Conservation (phyloP, 1,139 yeast species). For the Pichia sp. region DNA sequence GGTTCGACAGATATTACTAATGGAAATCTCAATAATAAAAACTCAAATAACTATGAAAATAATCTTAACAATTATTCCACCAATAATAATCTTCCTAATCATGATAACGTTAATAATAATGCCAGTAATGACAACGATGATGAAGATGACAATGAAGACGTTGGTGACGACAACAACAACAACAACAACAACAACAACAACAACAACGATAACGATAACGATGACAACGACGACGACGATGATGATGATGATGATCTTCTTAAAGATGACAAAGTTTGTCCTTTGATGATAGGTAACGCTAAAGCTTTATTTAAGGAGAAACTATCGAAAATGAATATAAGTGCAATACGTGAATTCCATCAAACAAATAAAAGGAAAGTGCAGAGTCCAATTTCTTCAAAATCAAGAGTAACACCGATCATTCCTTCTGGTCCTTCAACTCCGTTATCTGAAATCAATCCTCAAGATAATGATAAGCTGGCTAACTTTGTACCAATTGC, state of each 20-base stretch:
- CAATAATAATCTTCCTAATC: neutral
- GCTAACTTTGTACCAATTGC: conserved; percentile 18
- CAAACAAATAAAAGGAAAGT: neutral
- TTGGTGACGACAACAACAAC: neutral
- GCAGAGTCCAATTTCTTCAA: conserved; percentile 6
- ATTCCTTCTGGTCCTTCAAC: conserved; percentile 15
- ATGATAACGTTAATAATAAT: neutral
- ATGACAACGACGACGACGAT: neutral
- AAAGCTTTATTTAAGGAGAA: conserved; percentile 29
- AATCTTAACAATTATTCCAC: neutral
- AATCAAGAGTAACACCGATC: conserved; percentile 6
- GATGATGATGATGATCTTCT: conserved; percentile 21
- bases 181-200: neutral
- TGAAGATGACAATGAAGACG: conserved; percentile 11
- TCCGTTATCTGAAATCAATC: conserved; percentile 16
- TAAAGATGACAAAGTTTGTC: conserved; percentile 33
- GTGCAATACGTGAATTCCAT: conserved; percentile 23
- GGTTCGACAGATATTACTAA: too few relatives aligned
- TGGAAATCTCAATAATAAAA: neutral
- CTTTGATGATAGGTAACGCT: conserved; percentile 36
- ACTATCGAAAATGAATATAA: conserved; percentile 25
- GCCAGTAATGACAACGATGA: neutral
- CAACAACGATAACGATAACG: neutral
- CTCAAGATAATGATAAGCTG: conserved; percentile 16
- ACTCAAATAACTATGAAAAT: too few relatives aligned